Percentiles rank a stretch among this genome's conserved stretches.
Conservation (phyloP, 2,329 filamentous ascomycete genomes). For the Calonectria montana region DNA sequence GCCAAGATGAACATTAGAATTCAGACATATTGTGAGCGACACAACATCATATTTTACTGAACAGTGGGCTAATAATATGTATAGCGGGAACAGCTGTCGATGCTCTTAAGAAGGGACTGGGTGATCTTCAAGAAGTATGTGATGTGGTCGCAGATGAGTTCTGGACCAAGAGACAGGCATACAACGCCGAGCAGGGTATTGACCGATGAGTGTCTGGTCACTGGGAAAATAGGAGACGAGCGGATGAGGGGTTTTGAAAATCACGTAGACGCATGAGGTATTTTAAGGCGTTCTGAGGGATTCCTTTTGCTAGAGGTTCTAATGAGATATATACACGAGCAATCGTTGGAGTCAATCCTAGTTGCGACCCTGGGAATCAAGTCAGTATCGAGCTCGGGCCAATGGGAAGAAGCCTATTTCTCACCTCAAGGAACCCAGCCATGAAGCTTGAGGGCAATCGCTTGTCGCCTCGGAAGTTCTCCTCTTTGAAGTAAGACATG, state of each 20-base stretch:
- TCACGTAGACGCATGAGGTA: constrained; percentile 42
- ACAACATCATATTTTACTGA: not conserved
- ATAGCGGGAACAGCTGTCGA: constrained; percentile 83
- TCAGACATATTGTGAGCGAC: constrained; percentile 87
- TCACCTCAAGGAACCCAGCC: constrained; percentile 92
- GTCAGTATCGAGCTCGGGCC: constrained; percentile 30
- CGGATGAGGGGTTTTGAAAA: constrained; percentile 14
- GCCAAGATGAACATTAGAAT: constrained; percentile 97
- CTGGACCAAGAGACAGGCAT: constrained; percentile 63
- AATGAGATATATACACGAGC: constrained; percentile 51
- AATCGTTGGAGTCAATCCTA: constrained; percentile 51
- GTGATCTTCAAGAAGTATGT: constrained; percentile 90
- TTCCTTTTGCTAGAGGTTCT: constrained; percentile 43
- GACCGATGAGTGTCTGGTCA: constrained; percentile 37
- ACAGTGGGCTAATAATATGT: constrained; percentile 19
- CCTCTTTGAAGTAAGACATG: constrained; percentile 95
- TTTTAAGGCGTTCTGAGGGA: constrained; percentile 47
- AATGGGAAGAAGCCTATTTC: constrained; percentile 40
- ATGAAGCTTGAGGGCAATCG: constrained; percentile 92
- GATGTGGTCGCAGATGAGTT: constrained; percentile 96
- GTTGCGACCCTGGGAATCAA: constrained; percentile 63
- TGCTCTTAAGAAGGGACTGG: constrained; percentile 89
- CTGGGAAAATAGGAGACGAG: not conserved
- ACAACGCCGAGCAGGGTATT: constrained; percentile 49
- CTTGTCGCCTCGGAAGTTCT: constrained; percentile 80